Evolutionary conservation across 495 filamentous ascomycete genomes (phyloP), one percentile per base, ranked within the genome.

Genomic region (Paragyromitra xinjiangensis): DNA sequence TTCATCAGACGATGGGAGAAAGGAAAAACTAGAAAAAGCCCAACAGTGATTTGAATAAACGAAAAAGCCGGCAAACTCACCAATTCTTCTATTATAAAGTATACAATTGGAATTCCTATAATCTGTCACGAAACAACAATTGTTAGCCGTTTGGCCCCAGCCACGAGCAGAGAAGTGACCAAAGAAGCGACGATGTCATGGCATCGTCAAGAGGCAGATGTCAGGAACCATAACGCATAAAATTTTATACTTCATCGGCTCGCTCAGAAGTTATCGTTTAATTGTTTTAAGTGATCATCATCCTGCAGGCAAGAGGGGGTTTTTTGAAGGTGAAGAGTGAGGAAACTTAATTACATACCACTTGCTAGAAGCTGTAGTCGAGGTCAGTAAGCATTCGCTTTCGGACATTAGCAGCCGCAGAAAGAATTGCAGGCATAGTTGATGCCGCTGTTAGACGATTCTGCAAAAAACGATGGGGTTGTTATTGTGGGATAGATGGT

Each of bases 211-310:
- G 61, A 64, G 51, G 74, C 69, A 79, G 69, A 73, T 56, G 53
- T 79, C 77, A 79, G 77, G 77, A 79, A 79, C 77, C 77, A 79
- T 79, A 79, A 79, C 77, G 77, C 77, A 79, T 79, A 71, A 72
- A 71, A 29, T 53, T 71, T 77, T 66, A 55, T 64, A 66, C 74
- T 79, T 79, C 77, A 79, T 79, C 61, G 77, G 48, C 67, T 58
- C 61, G 37, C 77, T 79, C 77, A 78, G 77, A 79, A 79, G 74
- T 70, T 78, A 76, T 75, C 59, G 65, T 78, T 78, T 77, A 77
- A 65, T 79, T 78, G 77, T 79, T 66, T 78, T 78, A 44, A 55
- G 77, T 67, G 44, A 73, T 79, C 77, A 79, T 79, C 77, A 79
- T 78, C 65, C 61, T 71, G 50, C 75, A 45, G 59, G n/a, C 24